A percentile compares a stretch with the other conserved stretches of the same genome.
Conservation (phyloP, 495 filamentous ascomycete genomes). For the Aspergillus diversus region DNA sequence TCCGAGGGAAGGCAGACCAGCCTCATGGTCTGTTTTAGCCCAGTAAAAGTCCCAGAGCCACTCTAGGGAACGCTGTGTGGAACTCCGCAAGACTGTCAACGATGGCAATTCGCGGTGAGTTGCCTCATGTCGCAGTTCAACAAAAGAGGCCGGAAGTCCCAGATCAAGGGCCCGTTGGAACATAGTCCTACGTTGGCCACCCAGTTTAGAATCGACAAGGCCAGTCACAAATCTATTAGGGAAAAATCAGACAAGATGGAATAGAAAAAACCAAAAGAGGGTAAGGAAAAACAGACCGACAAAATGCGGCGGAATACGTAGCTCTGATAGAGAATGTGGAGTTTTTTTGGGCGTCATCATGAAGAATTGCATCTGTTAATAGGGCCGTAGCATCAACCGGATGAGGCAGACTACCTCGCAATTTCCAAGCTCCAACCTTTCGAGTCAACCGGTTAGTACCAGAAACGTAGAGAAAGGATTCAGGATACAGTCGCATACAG, state of each 20-base stretch:
- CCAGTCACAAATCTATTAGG: constrained; percentile 84
- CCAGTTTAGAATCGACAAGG: constrained; percentile 75
- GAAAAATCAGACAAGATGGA: not conserved
- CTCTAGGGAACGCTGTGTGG: constrained; percentile 66
- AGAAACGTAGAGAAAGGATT: constrained; percentile 2
- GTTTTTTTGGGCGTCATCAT: constrained; percentile 59
- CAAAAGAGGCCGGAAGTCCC: constrained; percentile 79
- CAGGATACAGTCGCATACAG: constrained; percentile 35
- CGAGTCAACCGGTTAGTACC: not conserved
- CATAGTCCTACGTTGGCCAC: constrained; percentile 74
- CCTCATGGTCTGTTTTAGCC: constrained; percentile 40
- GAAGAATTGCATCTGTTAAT: constrained; percentile 72
- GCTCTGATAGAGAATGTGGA: constrained; percentile 59
- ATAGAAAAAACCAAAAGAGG: not conserved
- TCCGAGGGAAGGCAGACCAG: not conserved
- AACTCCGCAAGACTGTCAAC: constrained; percentile 66
- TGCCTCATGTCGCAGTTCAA: constrained; percentile 87
- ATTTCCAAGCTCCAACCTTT: constrained; percentile 59
- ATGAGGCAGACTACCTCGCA: constrained; percentile 77
- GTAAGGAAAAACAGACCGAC: constrained; percentile 49
- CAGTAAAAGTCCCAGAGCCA: constrained; percentile 95
- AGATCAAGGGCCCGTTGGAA: constrained; percentile 76
- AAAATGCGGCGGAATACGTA: constrained; percentile 63
- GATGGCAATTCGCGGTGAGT: constrained; percentile 86
- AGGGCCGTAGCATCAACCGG: constrained; percentile 81